Evolutionary conservation across 2,329 filamentous ascomycete genomes (phyloP), one percentile per base, ranked within the genome.

Genomic region (Colletotrichum sp.): DNA sequence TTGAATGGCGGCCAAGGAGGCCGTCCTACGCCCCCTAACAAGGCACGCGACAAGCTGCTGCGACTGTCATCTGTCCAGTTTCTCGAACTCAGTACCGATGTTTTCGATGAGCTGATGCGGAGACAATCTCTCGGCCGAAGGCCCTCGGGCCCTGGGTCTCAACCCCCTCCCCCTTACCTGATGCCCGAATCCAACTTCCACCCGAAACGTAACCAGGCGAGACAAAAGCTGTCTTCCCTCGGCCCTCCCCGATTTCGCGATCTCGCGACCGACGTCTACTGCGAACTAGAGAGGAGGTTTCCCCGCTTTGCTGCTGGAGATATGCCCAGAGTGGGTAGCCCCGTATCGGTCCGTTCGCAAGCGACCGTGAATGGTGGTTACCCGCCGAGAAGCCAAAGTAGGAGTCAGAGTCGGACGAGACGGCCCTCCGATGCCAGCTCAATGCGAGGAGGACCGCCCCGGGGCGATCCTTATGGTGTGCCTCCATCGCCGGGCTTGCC

Each of bases 161-260:
- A 86, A 77, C 84, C 85, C 5, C 89, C 90, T n/a, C 95, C 95
- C 3, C 87, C 91, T 14, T 97, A 92, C 82, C 90, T 99, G 7
- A 87, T 95, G 28, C 95, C 97, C n/a, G 95, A 96, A 83, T 90
- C 93, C 78, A 94, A 92, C 77, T 98, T 98, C 85, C 97, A 99
- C 84, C 96, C 96, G 4, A 99, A 98, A 86, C 94, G 97, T 77
- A 99, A 99, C 82, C 96, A 98, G 84, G 97, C 97, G n/a, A 92
- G 97, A 55, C 96, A 98, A 84, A 97, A 98, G 84, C 91, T 99
- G 24, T 96, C 96, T 0, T 98, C 96, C 0, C 90, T 99, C 16
- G 95, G 96, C 4, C 92, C 94, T 26, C 93, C 95, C 30, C 90
- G 96, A 73, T 99, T 99, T 82, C 92, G 95, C 79, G 96, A 98